A percentile compares a stretch with the other conserved stretches of the same genome.
phyloP scores from a whole-genome alignment of 2,329 filamentous ascomycete species.

The Aspergillus ibericus region DNA sequence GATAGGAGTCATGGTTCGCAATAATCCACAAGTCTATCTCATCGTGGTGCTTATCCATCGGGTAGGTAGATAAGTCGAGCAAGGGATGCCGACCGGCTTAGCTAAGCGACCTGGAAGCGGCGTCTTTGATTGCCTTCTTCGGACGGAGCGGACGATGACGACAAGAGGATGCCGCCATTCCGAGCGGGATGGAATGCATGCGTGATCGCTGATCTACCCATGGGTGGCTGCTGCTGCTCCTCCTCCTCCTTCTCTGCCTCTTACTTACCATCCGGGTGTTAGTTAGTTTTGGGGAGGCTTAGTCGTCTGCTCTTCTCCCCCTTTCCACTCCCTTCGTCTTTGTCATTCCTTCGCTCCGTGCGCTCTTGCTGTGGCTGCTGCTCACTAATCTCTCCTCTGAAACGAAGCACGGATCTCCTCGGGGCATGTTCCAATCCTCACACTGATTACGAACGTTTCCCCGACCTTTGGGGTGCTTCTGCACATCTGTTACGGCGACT shows the following conservation, averaged over 20 bases:
- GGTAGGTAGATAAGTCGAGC: no score
- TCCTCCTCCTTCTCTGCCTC: not conserved
- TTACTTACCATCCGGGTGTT: not conserved
- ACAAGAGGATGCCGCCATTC: not conserved
- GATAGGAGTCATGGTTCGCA: not conserved
- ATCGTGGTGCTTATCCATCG: no score
- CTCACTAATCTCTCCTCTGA: slow-evolving; percentile 24
- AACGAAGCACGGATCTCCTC: slow-evolving; percentile 37
- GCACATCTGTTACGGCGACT: not conserved
- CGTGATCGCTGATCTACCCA: not conserved
- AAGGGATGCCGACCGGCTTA: slow-evolving; percentile 17
- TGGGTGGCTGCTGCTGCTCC: not conserved
- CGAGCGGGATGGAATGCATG: not conserved
- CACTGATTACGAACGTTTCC: not conserved
- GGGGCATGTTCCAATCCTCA: slow-evolving; percentile 14
- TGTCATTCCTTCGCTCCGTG: not conserved
- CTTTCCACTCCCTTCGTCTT: not conserved
- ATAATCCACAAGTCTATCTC: no score
- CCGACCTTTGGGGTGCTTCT: not conserved
- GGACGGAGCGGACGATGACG: not conserved
- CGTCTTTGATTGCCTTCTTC: slow-evolving; percentile 21
- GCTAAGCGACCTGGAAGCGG: slow-evolving; percentile 21
- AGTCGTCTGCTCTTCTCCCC: not conserved
- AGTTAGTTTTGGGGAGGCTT: no score
- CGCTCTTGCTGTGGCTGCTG: not conserved